Percentiles rank a stretch among this genome's conserved stretches.
Evolutionary conservation across 805 yeast species (phyloP).

Genomic region (Pichia sporocuriosa): DNA sequence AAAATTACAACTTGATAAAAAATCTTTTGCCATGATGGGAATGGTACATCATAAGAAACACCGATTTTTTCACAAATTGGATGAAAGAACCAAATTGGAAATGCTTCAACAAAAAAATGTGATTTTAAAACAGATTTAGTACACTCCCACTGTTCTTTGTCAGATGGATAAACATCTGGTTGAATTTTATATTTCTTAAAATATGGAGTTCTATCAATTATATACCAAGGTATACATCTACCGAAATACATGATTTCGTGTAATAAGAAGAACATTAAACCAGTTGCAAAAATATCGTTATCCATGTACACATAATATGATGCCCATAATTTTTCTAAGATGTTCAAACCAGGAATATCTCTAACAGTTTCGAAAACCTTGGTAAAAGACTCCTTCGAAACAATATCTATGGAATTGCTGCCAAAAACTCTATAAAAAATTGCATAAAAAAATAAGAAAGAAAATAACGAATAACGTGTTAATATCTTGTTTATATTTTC

Average conservation of each 20-base stretch:
- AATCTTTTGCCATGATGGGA: slow-evolving; percentile 62
- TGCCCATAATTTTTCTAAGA: slow-evolving; percentile 73
- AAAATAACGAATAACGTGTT: slow-evolving; percentile 1
- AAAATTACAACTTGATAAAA: slow-evolving; percentile 63
- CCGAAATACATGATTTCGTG: slow-evolving; percentile 92
- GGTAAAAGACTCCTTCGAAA: slow-evolving; percentile 20
- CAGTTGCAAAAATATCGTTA: slow-evolving; percentile 90
- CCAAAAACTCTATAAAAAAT: slow-evolving; percentile 23
- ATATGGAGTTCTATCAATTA: slow-evolving; percentile 78
- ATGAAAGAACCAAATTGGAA: slow-evolving; percentile 97
- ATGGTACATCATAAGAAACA: slow-evolving; percentile 73
- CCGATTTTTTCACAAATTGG: slow-evolving; percentile 81
- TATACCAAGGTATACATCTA: slow-evolving; percentile 87
- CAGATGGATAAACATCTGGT: slow-evolving; percentile 72
- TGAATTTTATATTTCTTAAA: slow-evolving; percentile 87
- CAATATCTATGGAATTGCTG: slow-evolving; percentile 19
- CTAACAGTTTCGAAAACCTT: slow-evolving; percentile 21
- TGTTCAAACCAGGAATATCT: slow-evolving; percentile 31
- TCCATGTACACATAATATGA: slow-evolving; percentile 77
- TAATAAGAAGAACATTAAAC: slow-evolving; percentile 68
- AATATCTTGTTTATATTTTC: background rate
- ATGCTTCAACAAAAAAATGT: slow-evolving; percentile 88
- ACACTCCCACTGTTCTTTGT: slow-evolving; percentile 89
- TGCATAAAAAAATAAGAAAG: no score
- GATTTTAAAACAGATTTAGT: slow-evolving; percentile 75